A percentile compares a stretch with the other conserved stretches of the same genome.
These are phyloP conservation scores for Cerrena zonata DNA, from an alignment of 1,284 basidiomycete genomes.

Conservation along the genomic window DNA sequence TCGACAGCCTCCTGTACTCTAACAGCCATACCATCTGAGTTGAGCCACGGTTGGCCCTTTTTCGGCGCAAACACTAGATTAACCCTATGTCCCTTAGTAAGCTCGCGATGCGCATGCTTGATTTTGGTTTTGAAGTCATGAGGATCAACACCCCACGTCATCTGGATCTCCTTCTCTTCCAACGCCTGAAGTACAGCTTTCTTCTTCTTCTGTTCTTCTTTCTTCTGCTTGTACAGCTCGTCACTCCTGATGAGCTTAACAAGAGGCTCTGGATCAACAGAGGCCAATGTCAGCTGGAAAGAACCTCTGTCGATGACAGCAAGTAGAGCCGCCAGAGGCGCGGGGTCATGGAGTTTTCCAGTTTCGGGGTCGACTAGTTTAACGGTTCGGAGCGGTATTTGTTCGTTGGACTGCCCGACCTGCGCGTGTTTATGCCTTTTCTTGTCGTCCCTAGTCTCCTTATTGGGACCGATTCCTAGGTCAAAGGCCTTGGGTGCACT, in stretches of 20 bases:
- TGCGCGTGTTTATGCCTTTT: not conserved
- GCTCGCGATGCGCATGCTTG: slow-evolving; percentile 49
- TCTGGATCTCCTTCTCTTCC: slow-evolving; percentile 64
- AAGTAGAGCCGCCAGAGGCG: not conserved
- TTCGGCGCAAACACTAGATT: slow-evolving; percentile 54
- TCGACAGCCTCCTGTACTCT: slow-evolving; percentile 38
- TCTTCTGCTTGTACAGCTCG: slow-evolving; percentile 44
- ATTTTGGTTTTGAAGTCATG: slow-evolving; percentile 68
- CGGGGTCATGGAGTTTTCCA: not conserved
- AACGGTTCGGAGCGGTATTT: not conserved
- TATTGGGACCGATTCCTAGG: not conserved
- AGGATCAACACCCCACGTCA: slow-evolving; percentile 61
- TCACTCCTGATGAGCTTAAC: slow-evolving; percentile 45
- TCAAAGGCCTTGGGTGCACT: no score
- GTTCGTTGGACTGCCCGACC: not conserved
- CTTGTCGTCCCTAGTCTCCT: not conserved
- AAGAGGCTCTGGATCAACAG: slow-evolving; percentile 31
- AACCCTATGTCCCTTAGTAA: slow-evolving; percentile 57
- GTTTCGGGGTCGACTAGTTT: slow-evolving; percentile 5
- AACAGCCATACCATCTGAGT: slow-evolving; percentile 31
- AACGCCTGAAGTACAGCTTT: slow-evolving; percentile 30
- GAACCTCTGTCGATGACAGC: not conserved
- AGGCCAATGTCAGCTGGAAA: slow-evolving; percentile 26
- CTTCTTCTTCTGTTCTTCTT: slow-evolving; percentile 32
- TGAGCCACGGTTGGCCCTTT: slow-evolving; percentile 30